phyloP scores from a whole-genome alignment of 345 rosid species.

The Anastatica hierochuntica region DNA sequence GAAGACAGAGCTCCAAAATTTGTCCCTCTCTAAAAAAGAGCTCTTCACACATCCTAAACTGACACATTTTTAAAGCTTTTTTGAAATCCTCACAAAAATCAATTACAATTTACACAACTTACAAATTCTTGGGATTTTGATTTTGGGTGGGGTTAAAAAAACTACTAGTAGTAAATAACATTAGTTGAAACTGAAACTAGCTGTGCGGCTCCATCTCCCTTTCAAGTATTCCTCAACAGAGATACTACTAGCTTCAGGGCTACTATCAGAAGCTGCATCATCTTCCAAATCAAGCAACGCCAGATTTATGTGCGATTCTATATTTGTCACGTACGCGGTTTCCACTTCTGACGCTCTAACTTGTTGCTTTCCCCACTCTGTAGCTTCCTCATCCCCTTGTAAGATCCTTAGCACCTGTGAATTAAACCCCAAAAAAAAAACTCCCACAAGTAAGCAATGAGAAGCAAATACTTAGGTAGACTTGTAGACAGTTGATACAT shows the following conservation, averaged over 20 bases:
- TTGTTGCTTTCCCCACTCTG: constrained; percentile 56
- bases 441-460: not conserved
- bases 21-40: too few relatives aligned
- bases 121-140: too few relatives aligned
- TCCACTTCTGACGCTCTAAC: constrained; percentile 45
- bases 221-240: constrained; percentile 65
- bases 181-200: constrained; percentile 50
- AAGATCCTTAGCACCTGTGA: constrained; percentile 69
- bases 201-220: constrained; percentile 71
- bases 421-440: not conserved
- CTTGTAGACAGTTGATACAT: too few relatives aligned
- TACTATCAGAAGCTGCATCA: constrained; percentile 51
- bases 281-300: constrained; percentile 75
- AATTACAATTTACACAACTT: too few relatives aligned
- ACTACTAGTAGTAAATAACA: constrained; percentile 13
- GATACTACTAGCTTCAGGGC: constrained; percentile 42
- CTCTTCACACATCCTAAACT: too few relatives aligned
- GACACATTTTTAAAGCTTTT: too few relatives aligned
- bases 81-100: too few relatives aligned
- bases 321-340: constrained; percentile 38
- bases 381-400: constrained; percentile 65
- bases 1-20: too few relatives aligned
- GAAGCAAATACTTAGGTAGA: not conserved
- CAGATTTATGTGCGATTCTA: constrained; percentile 74
- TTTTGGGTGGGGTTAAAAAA: too few relatives aligned